phyloP scores from a whole-genome alignment of 2,329 filamentous ascomycete genomes.

The Capronia coronata region DNA sequence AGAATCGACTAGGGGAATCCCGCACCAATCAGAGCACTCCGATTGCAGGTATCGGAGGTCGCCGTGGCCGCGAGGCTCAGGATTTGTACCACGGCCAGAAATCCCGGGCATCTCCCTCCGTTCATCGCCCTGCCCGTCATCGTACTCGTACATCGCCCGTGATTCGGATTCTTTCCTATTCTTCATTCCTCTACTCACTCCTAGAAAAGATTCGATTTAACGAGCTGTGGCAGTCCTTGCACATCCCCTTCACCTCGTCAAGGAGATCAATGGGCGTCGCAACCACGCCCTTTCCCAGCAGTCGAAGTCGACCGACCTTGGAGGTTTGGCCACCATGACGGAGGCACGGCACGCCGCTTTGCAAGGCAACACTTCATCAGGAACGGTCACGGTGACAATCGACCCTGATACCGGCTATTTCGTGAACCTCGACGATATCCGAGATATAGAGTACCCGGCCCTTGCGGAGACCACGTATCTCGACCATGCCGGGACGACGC shows the following conservation, averaged over 20 bases:
- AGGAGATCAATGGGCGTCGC: constrained; percentile 14
- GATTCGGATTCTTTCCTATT: background rate
- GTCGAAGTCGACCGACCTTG: constrained; percentile 9
- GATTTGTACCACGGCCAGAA: no score
- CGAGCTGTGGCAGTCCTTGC: background rate
- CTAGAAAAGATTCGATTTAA: no score
- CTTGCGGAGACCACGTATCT: constrained; percentile 65
- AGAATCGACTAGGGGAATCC: constrained; percentile 8
- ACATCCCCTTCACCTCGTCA: background rate
- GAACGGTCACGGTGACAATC: constrained; percentile 7
- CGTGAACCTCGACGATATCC: constrained; percentile 43
- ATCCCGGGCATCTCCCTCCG: constrained; percentile 2
- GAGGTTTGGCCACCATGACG: constrained; percentile 21
- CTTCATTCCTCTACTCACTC: no score
- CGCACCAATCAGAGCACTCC: constrained; percentile 14
- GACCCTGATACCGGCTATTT: constrained; percentile 34
- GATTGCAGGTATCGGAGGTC: constrained; percentile 10
- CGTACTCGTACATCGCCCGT: constrained; percentile 15
- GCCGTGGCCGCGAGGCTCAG: constrained; percentile 1
- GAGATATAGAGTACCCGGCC: constrained; percentile 43
- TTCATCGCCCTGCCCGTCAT: no score
- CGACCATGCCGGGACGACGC: constrained; percentile 91
- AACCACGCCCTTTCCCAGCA: background rate
- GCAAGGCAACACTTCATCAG: background rate
- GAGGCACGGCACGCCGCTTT: background rate